A percentile compares a stretch with the other conserved stretches of the same genome.
phyloP scores from a whole-genome alignment of 2,329 filamentous ascomycete species.

The Apiospora koreana region DNA sequence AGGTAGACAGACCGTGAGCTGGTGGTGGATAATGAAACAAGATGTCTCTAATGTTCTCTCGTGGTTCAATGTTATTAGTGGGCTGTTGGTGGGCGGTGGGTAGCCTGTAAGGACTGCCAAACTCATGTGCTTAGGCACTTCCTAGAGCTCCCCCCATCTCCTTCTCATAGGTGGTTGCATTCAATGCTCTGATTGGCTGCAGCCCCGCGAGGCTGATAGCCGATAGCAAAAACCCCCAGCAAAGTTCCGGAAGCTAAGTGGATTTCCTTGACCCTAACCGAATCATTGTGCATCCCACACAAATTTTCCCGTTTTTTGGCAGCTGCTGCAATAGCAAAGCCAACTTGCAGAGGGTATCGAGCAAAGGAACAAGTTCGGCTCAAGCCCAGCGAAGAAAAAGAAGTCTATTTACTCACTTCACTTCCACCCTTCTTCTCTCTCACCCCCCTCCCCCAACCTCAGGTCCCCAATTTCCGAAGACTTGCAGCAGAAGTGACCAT shows the following conservation, averaged over 20 bases:
- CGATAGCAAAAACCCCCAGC: conserved; percentile 7
- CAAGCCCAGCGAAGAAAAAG: conserved; percentile 20
- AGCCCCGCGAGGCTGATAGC: conserved; percentile 26
- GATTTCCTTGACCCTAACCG: conserved; percentile 46
- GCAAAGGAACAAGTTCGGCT: conserved; percentile 13
- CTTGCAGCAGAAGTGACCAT: conserved; percentile 48
- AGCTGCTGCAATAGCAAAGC: conserved; percentile 44
- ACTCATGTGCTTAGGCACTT: background rate
- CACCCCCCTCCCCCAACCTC: conserved; percentile 34
- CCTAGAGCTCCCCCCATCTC: background rate
- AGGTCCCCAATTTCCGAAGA: conserved; percentile 21
- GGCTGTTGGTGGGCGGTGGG: conserved; percentile 7
- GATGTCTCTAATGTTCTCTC: background rate
- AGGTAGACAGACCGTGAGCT: background rate
- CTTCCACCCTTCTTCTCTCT: conserved; percentile 30
- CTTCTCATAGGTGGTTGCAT: background rate
- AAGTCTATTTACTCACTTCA: conserved; percentile 21
- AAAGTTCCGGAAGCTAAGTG: conserved; percentile 13
- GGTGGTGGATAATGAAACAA: background rate
- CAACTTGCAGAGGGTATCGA: conserved; percentile 17
- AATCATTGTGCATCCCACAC: conserved; percentile 43
- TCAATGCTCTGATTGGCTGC: conserved; percentile 25
- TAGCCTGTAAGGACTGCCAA: conserved; percentile 2
- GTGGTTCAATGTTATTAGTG: background rate
- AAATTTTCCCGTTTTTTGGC: conserved; percentile 36